Conservation (phyloP, 2,329 filamentous ascomycete species). For the Allantophomopsis lycopodina region DNA sequence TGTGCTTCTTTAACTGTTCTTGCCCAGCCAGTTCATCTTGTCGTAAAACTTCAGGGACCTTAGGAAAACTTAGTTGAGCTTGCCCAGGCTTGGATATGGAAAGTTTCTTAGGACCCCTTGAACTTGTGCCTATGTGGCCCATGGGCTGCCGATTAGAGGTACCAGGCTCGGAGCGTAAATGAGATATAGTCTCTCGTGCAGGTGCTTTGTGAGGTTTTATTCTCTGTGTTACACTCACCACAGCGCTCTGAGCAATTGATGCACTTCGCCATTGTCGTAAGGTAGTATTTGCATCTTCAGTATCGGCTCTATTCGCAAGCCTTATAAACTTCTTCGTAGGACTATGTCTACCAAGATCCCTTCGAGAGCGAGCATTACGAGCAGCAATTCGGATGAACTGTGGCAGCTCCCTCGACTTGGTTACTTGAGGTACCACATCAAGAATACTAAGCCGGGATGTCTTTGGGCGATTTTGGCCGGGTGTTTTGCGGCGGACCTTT, state of each 20-base stretch:
- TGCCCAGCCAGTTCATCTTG: not conserved
- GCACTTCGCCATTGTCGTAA: slow-evolving; percentile 39
- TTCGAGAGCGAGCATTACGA: slow-evolving; percentile 34
- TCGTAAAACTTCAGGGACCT: not conserved
- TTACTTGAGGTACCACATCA: slow-evolving; percentile 32
- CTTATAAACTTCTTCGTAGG: slow-evolving; percentile 42
- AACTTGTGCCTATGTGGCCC: no score
- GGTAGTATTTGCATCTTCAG: slow-evolving; percentile 38
- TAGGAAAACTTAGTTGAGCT: no score
- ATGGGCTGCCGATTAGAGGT: no score
- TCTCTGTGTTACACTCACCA: no score
- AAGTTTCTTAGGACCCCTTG: no score
- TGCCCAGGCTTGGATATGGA: no score
- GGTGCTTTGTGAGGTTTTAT: no score
- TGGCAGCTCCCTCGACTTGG: slow-evolving; percentile 22
- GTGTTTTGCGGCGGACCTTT: no score
- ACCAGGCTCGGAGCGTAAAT: no score
- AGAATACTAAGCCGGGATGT: slow-evolving; percentile 43
- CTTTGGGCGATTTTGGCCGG: not conserved
- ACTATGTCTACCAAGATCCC: slow-evolving; percentile 37
- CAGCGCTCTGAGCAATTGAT: slow-evolving; percentile 6
- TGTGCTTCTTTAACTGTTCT: not conserved
- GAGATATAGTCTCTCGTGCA: no score
- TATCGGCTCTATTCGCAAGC: slow-evolving; percentile 46
- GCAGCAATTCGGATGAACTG: slow-evolving; percentile 47